These are phyloP conservation scores for Pichia sp. DNA, from an alignment of 1,139 yeast species.

Conservation along the genomic window DNA sequence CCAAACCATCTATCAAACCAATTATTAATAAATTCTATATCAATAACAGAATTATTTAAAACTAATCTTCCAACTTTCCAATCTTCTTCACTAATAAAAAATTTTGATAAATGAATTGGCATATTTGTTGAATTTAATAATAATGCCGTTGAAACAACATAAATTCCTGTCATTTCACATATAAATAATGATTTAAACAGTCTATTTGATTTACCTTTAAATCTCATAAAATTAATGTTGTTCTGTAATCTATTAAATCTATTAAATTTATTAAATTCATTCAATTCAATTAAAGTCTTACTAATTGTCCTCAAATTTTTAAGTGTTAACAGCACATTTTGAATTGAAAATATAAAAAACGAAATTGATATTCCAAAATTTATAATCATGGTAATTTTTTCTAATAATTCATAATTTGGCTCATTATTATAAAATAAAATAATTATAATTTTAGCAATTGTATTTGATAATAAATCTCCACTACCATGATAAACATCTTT, in stretches of 20 bases:
- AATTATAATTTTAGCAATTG: constrained; percentile 46
- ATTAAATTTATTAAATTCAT: constrained; percentile 21
- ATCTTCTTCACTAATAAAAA: constrained; percentile 6
- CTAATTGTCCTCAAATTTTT: constrained; percentile 23
- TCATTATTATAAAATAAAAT: background rate
- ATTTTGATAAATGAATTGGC: constrained; percentile 13
- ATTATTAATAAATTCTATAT: constrained; percentile 58
- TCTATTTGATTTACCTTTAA: no score
- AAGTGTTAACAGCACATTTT: constrained; percentile 54
- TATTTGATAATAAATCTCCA: constrained; percentile 60
- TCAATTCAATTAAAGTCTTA: constrained; percentile 22
- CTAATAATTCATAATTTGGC: constrained; percentile 33
- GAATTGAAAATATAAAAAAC: constrained; percentile 60
- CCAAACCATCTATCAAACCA: constrained; percentile 79
- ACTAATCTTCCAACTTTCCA: constrained; percentile 19
- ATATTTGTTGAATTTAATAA: constrained; percentile 59
- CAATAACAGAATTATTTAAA: constrained; percentile 30
- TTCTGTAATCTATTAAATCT: constrained; percentile 5
- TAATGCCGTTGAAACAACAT: constrained; percentile 73
- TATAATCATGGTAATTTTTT: constrained; percentile 55
- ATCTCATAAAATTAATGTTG: background rate
- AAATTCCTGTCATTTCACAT: constrained; percentile 66
- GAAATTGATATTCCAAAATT: constrained; percentile 61
- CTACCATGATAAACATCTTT: constrained; percentile 20
- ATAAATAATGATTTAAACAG: constrained; percentile 31